phyloP scores from a whole-genome alignment of 164 flowering plant genomes.

The Tetrastigma voinierianum region DNA sequence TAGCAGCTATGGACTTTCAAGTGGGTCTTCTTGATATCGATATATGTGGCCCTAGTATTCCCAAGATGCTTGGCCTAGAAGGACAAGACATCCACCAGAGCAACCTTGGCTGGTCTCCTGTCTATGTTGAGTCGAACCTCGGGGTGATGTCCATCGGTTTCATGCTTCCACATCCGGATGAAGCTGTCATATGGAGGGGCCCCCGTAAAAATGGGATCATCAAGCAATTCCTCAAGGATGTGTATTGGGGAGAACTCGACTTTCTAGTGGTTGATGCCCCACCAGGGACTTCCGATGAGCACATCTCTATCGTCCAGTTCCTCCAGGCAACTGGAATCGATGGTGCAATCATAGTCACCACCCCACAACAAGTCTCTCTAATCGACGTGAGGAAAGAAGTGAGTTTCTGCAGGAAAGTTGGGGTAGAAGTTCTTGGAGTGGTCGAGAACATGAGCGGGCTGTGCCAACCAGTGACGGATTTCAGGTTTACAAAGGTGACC shows the following conservation, averaged over 20 bases:
- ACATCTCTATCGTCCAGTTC: conserved; percentile 79
- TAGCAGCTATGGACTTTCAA: conserved; percentile 80
- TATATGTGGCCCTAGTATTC: conserved; percentile 95
- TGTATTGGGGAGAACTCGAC: conserved; percentile 94
- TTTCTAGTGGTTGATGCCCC: conserved; percentile 90
- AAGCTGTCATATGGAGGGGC: conserved; percentile 96
- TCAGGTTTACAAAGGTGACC: conserved; percentile 46
- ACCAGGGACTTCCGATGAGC: conserved; percentile 98
- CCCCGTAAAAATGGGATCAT: conserved; percentile 88
- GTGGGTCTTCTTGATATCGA: conserved; percentile 94
- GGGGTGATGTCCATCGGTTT: conserved; percentile 97
- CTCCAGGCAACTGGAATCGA: conserved; percentile 79
- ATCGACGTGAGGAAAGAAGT: conserved; percentile 92
- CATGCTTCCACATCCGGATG: conserved; percentile 87
- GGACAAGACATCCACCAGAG: conserved; percentile 92
- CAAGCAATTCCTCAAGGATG: conserved; percentile 87
- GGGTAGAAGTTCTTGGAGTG: conserved; percentile 72
- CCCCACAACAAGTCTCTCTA: conserved; percentile 90
- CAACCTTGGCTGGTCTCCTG: conserved; percentile 92
- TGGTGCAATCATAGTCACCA: conserved; percentile 89
- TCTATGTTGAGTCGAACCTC: conserved; percentile 85
- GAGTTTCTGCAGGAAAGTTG: conserved; percentile 86
- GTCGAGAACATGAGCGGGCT: conserved; percentile 96
- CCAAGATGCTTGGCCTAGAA: conserved; percentile 97
- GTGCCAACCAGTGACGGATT: conserved; percentile 50